Evolutionary conservation across 176 grass and related monocot species (phyloP).

Genomic region (Oropetium thomaeum): DNA sequence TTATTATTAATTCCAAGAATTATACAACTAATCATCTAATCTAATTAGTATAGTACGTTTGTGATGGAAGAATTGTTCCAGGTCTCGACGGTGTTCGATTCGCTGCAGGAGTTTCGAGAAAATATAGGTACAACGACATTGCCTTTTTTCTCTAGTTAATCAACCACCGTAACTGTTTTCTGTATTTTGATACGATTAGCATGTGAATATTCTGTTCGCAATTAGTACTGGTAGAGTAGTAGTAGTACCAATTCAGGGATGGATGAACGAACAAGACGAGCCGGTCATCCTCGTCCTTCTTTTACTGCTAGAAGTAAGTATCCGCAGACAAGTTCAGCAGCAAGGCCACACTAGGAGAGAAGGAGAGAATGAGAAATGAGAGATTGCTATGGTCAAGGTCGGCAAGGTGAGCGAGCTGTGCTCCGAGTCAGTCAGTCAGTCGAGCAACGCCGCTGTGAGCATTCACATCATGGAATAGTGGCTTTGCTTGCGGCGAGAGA

Average conservation of each 20-base stretch:
- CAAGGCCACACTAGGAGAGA: no score
- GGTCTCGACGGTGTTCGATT: not conserved
- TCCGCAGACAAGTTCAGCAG: no score
- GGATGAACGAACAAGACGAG: no score
- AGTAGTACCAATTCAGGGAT: no score
- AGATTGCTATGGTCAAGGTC: slow-evolving; percentile 19
- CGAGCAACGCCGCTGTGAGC: slow-evolving; percentile 14
- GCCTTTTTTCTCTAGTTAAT: not conserved
- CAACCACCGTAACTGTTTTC: no score
- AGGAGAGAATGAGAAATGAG: no score
- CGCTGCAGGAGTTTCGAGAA: not conserved
- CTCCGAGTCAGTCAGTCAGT: not conserved
- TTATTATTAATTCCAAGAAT: not conserved
- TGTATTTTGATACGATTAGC: not conserved
- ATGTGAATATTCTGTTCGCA: not conserved
- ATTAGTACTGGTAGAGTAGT: not conserved
- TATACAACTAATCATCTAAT: not conserved
- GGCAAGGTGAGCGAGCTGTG: slow-evolving; percentile 23
- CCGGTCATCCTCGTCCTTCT: no score
- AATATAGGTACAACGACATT: not conserved
- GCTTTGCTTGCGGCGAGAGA: not conserved
- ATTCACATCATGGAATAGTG: slow-evolving; percentile 12
- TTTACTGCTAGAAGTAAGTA: no score
- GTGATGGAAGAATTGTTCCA: not conserved
- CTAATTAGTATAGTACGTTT: no score